Conservation (phyloP, 2,329 filamentous ascomycete species). For the Coniochaeta sp. region DNA sequence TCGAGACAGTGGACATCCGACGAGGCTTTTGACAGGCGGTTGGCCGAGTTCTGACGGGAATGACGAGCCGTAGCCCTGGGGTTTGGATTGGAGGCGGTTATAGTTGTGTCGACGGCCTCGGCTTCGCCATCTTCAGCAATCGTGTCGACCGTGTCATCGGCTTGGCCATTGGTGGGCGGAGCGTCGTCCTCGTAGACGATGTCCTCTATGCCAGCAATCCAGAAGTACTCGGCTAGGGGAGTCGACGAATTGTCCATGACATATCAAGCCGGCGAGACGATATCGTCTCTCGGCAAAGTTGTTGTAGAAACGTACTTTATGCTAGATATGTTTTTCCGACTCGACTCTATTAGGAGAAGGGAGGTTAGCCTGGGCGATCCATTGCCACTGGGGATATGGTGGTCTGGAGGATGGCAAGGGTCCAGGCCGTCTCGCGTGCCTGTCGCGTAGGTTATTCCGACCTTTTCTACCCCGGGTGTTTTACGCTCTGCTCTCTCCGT, state of each 20-base stretch:
- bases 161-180: slow-evolving; percentile 27
- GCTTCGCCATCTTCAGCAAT: slow-evolving; percentile 58
- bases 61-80: slow-evolving; percentile 40
- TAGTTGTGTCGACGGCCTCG: slow-evolving; percentile 25
- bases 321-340: not conserved
- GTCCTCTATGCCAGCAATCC: slow-evolving; percentile 65
- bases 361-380: not conserved
- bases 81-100: slow-evolving; percentile 13
- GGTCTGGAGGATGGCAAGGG: not conserved
- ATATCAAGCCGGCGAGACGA: slow-evolving; percentile 13
- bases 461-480: not conserved
- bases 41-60: slow-evolving; percentile 54
- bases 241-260: slow-evolving; percentile 55
- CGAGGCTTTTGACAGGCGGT: slow-evolving; percentile 36
- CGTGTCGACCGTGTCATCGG: slow-evolving; percentile 53
- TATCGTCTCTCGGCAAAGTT: not conserved
- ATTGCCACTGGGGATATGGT: not conserved
- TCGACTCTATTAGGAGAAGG: not conserved
- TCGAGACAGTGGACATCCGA: slow-evolving; percentile 45
- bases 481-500: not conserved
- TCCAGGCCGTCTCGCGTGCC: not conserved
- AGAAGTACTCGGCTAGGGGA: slow-evolving; percentile 68
- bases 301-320: not conserved
- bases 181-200: slow-evolving; percentile 54
- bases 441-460: not conserved